Evolutionary conservation across 1,284 basidiomycete genomes (phyloP), one percentile per base, ranked within the genome.

Genomic region (Ceratobasidium sp.): DNA sequence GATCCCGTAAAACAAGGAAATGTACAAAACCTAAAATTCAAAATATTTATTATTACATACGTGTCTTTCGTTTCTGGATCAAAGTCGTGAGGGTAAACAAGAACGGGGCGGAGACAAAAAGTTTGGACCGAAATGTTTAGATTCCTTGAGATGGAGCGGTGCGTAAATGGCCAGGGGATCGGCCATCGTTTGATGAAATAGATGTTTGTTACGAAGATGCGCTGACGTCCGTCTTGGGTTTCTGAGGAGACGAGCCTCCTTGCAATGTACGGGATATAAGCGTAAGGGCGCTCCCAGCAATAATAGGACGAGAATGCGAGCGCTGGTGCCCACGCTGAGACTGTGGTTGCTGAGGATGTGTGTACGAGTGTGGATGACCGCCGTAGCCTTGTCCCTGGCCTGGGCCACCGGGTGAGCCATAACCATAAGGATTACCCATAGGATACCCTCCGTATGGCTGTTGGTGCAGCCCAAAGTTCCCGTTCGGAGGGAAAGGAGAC

Each of bases 161-260:
- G 44, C 46, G 22, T 49, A 46, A 56, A 56, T 56, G 19, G 22
- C 22, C 9, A 22, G 22, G 11, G 19, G 22, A 25, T 22, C 22
- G 54, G 51, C 17, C 15, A 37, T 37, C 8, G 37, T 37, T 37
- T 37, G 37, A 8, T 37, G 37, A 37, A 32, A 59, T n/a, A 17
- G 57, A 59, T 52, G 17, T 43, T 22, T 17, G 49, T 74, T 52
- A 74, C 5, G 57, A 74, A 49, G 57, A 62, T 46, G 70, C 69
- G 51, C 68, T 73, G 62, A 71, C 70, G 62, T 77, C 76, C n/a
- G 76, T 25, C 49, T 71, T 67, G 64, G 76, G 34, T 52, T 67
- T 77, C 17, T 70, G 54, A 3, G 69, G 76, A 25, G 52, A 52
- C 22, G 70, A 19, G 8, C 61, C n/a, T n/a, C 62, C 54, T 37